Conservation (phyloP, 2,329 filamentous ascomycete genomes). For the Pseudogymnoascus sp. region DNA sequence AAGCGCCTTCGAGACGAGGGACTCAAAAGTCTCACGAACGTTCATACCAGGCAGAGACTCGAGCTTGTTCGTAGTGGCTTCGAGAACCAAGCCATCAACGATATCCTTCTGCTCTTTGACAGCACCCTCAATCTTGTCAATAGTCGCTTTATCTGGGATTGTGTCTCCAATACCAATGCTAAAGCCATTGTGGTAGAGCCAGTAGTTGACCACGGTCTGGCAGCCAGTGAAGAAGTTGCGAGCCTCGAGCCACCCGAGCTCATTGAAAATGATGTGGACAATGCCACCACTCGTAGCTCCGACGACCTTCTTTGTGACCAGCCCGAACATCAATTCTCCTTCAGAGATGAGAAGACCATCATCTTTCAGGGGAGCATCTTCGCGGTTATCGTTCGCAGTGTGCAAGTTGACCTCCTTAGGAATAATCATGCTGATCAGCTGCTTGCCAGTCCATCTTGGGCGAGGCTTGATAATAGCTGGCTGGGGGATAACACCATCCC, state of each 20-base stretch:
- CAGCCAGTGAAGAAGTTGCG: constrained; percentile 95
- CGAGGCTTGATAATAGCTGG: constrained; percentile 91
- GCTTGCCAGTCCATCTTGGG: constrained; percentile 96
- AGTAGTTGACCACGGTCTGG: constrained; percentile 93
- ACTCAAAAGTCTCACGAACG: constrained; percentile 95
- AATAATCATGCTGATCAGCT: constrained; percentile 90
- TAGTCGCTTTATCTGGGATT: constrained; percentile 80
- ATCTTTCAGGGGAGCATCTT: constrained; percentile 60
- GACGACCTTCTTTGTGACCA: constrained; percentile 88
- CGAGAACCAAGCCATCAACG: constrained; percentile 66
- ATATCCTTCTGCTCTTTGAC: constrained; percentile 76
- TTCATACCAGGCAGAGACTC: constrained; percentile 98
- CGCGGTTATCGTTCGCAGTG: constrained; percentile 52
- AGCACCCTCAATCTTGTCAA: constrained; percentile 73
- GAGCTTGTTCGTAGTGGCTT: constrained; percentile 77
- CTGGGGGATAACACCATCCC: constrained; percentile 89
- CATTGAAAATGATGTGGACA: constrained; percentile 93
- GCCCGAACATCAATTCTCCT: constrained; percentile 82
- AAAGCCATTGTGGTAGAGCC: constrained; percentile 92
- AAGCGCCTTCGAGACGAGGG: constrained; percentile 86
- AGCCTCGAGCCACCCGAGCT: constrained; percentile 75
- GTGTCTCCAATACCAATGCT: constrained; percentile 98
- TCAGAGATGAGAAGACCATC: constrained; percentile 75
- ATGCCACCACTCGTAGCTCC: constrained; percentile 87
- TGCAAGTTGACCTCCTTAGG: constrained; percentile 78